phyloP scores from a whole-genome alignment of 2,329 filamentous ascomycete species.

The Alternaria arbusti region DNA sequence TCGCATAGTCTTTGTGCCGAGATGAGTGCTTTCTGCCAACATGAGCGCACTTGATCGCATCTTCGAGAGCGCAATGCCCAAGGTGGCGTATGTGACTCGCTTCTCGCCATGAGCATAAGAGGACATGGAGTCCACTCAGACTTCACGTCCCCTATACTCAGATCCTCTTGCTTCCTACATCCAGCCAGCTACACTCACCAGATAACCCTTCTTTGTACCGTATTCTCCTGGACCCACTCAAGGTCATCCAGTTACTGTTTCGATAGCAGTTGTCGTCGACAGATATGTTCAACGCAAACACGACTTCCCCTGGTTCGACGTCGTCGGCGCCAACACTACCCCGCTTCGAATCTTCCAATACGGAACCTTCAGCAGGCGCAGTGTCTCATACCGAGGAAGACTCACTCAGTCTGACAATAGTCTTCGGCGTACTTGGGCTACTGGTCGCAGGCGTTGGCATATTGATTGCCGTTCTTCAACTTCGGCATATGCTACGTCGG shows the following conservation, averaged over 20 bases:
- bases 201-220: background rate
- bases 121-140: background rate
- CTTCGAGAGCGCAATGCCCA: background rate
- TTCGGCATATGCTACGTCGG: slow-evolving; percentile 2
- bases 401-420: background rate
- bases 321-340: background rate
- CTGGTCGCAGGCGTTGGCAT: background rate
- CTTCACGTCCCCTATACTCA: background rate
- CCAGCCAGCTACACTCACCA: background rate
- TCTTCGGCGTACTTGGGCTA: slow-evolving; percentile 4
- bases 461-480: slow-evolving; percentile 2
- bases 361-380: background rate
- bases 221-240: background rate
- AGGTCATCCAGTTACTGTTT: too few relatives aligned
- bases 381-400: background rate
- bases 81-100: background rate
- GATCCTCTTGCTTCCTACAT: background rate
- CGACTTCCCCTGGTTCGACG: background rate
- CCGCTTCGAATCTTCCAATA: background rate
- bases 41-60: background rate
- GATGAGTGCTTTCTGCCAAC: background rate
- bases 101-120: background rate
- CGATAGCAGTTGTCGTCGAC: background rate
- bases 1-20: fast-evolving
- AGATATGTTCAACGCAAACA: background rate